Evolutionary conservation across 2,329 filamentous ascomycete species (phyloP).

Genomic region (Xylariaceae sp.): DNA sequence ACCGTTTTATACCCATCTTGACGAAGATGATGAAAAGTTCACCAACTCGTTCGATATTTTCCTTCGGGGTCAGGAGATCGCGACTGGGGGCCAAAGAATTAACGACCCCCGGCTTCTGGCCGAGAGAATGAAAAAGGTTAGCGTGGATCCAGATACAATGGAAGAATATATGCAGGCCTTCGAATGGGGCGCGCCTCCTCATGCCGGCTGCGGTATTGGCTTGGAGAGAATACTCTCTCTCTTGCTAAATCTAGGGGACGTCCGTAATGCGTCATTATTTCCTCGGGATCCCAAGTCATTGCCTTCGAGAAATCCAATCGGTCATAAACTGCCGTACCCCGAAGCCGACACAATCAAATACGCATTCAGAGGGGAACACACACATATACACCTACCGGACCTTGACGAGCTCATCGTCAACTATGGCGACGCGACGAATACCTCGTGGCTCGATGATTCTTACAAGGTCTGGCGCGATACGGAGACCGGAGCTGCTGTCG

Average conservation of each 20-base stretch:
- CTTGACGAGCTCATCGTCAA: slow-evolving; percentile 88
- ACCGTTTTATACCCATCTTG: slow-evolving; percentile 88
- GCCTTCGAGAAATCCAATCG: slow-evolving; percentile 51
- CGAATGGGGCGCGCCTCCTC: slow-evolving; percentile 80
- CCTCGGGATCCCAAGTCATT: slow-evolving; percentile 84
- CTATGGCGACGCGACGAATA: slow-evolving; percentile 91
- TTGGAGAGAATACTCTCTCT: slow-evolving; percentile 85
- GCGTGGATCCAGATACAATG: slow-evolving; percentile 76
- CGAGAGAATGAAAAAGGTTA: slow-evolving; percentile 67
- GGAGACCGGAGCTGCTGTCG: slow-evolving; percentile 73
- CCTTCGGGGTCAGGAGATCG: slow-evolving; percentile 85
- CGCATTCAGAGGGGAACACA: slow-evolving; percentile 41
- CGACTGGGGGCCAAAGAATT: slow-evolving; percentile 89
- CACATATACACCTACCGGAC: slow-evolving; percentile 58
- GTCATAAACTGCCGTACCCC: slow-evolving; percentile 64
- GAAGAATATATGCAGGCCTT: slow-evolving; percentile 87
- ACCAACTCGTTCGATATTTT: slow-evolving; percentile 97
- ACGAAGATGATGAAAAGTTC: slow-evolving; percentile 45
- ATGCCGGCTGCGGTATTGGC: slow-evolving; percentile 85
- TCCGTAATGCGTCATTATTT: slow-evolving; percentile 82
- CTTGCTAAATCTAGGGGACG: slow-evolving; percentile 79
- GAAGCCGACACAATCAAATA: slow-evolving; percentile 75
- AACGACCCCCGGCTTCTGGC: slow-evolving; percentile 71
- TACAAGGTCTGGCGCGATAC: slow-evolving; percentile 83
- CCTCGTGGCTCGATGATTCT: slow-evolving; percentile 84